Evolutionary conservation across 2,329 filamentous ascomycete species (phyloP).

Genomic region (Colletotrichum higginsianum): DNA sequence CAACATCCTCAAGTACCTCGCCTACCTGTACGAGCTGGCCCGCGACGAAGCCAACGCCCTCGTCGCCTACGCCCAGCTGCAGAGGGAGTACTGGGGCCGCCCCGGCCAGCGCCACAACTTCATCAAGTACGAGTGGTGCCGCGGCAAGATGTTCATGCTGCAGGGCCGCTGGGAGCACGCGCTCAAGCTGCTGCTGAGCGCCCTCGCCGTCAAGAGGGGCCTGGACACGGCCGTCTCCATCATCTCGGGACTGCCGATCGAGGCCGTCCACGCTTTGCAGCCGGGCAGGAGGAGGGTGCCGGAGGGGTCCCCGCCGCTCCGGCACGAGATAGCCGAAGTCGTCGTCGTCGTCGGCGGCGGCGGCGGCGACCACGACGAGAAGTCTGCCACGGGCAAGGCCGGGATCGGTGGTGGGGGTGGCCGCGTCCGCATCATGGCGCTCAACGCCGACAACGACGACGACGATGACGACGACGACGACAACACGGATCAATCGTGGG

Average conservation of each 20-base stretch:
- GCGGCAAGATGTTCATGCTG: conserved; percentile 43
- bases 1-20: conserved; percentile 41
- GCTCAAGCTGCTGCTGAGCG: conserved; percentile 38
- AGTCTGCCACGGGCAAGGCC: neutral
- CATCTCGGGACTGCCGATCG: conserved; percentile 29
- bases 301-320: too few relatives aligned
- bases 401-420: neutral
- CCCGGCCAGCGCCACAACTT: conserved; percentile 37
- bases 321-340: too few relatives aligned
- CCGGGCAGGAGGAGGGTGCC: neutral
- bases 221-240: conserved; percentile 31
- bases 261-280: conserved; percentile 30
- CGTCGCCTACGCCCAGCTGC: conserved; percentile 41
- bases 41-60: conserved; percentile 32
- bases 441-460: neutral
- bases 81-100: conserved; percentile 37
- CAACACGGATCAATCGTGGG: conserved; percentile 18
- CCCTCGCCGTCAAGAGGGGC: conserved; percentile 34
- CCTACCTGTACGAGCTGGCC: conserved; percentile 41
- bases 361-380: neutral
- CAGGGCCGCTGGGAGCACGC: conserved; percentile 40
- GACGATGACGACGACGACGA: neutral
- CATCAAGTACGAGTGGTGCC: conserved; percentile 39
- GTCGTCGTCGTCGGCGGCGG: neutral
- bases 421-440: conserved; percentile 21